phyloP scores from a whole-genome alignment of 805 yeast species.

The Saccharomycopsis fermentans region DNA sequence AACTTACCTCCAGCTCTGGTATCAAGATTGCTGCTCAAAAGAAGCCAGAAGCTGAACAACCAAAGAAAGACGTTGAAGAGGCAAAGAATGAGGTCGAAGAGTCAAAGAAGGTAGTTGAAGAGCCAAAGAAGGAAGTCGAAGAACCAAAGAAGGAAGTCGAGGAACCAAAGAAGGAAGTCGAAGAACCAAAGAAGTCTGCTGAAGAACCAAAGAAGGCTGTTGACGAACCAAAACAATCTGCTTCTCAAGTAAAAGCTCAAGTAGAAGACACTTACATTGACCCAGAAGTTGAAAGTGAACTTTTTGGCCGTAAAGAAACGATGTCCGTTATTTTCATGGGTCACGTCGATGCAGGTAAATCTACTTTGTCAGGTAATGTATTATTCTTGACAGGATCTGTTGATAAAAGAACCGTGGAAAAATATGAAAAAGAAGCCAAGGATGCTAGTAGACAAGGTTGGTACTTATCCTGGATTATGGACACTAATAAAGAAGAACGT shows the following conservation, averaged over 20 bases:
- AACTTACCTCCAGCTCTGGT: slow-evolving; percentile 54
- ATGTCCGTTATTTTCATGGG: slow-evolving; percentile 97
- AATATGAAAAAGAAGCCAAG: slow-evolving; percentile 95
- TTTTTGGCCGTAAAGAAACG: slow-evolving; percentile 97
- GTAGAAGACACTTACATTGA: slow-evolving; percentile 61
- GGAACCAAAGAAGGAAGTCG: slow-evolving; percentile 19
- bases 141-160: slow-evolving; percentile 15
- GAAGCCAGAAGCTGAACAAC: slow-evolving; percentile 25
- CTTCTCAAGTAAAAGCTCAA: slow-evolving; percentile 19
- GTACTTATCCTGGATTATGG: slow-evolving; percentile 99
- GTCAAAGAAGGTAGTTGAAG: not conserved
- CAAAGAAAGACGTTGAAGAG: slow-evolving; percentile 11
- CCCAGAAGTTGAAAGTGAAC: slow-evolving; percentile 76
- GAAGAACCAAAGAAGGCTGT: slow-evolving; percentile 19
- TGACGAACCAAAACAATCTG: slow-evolving; percentile 18
- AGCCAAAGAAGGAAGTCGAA: slow-evolving; percentile 5
- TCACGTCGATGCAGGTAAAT: slow-evolving; percentile 98
- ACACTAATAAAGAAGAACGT: slow-evolving; percentile 97
- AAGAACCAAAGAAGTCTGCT: slow-evolving; percentile 15
- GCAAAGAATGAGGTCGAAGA: slow-evolving; percentile 22
- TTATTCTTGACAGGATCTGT: slow-evolving; percentile 91
- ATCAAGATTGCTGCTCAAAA: slow-evolving; percentile 49
- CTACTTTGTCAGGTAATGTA: slow-evolving; percentile 98
- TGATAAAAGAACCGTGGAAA: slow-evolving; percentile 96
- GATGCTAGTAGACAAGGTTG: slow-evolving; percentile 99